Evolutionary conservation across 1,284 basidiomycete genomes (phyloP).

Genomic region (Malassezia restricta): DNA sequence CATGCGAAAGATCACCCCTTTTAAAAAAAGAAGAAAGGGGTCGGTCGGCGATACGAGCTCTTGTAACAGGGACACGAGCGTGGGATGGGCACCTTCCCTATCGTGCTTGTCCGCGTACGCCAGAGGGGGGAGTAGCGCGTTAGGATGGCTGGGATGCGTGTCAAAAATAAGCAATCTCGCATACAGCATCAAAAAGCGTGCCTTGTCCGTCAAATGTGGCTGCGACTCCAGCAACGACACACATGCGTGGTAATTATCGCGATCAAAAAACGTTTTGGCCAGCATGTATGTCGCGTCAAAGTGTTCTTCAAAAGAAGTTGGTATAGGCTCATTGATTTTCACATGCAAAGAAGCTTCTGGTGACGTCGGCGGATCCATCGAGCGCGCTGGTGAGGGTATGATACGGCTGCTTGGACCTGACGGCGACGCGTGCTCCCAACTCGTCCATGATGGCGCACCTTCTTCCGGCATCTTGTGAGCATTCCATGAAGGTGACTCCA

Average conservation of each 20-base stretch:
- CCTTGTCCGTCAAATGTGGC: constrained; percentile 48
- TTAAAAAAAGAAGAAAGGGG: constrained; percentile 38
- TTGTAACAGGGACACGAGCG: constrained; percentile 26
- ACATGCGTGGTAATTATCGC: constrained; percentile 67
- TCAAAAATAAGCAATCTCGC: constrained; percentile 57
- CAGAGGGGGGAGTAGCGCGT: constrained; percentile 16
- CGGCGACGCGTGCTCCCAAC: constrained; percentile 9
- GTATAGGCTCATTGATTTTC: neutral
- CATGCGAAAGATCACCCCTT: constrained; percentile 39
- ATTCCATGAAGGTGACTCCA: constrained; percentile 9
- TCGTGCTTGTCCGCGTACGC: constrained; percentile 18
- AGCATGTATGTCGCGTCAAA: constrained; percentile 51
- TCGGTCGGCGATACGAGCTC: constrained; percentile 31
- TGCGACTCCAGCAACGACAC: constrained; percentile 47
- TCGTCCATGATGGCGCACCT: constrained; percentile 17
- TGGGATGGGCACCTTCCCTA: neutral
- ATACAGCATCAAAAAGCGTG: constrained; percentile 67
- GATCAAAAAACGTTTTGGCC: constrained; percentile 64
- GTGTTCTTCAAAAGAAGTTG: neutral
- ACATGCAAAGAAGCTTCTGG: constrained; percentile 1
- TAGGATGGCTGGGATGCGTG: constrained; percentile 27
- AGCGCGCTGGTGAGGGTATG: neutral
- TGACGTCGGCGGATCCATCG: neutral
- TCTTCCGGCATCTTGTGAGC: neutral
- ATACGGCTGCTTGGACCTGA: neutral